Conservation (phyloP, 352 stramenopile genomes). For the Pythium guiyangense region DNA sequence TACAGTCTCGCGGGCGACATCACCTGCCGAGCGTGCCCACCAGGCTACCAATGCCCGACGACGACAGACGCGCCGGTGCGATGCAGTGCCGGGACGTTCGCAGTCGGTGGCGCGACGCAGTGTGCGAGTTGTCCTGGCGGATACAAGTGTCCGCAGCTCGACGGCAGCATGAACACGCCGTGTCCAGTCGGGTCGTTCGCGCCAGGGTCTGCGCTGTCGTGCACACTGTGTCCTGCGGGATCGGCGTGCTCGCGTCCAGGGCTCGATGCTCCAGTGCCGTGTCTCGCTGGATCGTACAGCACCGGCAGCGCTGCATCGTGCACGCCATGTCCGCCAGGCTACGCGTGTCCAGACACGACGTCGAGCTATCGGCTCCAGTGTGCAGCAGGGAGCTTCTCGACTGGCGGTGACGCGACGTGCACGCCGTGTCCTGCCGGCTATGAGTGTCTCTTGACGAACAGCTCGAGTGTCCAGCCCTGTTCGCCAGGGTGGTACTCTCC, state of each 20-base stretch:
- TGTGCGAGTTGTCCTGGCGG: slow-evolving; percentile 28
- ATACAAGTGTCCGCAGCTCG: slow-evolving; percentile 41
- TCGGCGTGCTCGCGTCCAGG: slow-evolving; percentile 44
- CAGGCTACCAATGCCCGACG: slow-evolving; percentile 37
- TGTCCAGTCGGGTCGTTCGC: slow-evolving; percentile 44
- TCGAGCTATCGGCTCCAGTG: slow-evolving; percentile 44
- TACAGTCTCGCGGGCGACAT: slow-evolving; percentile 8
- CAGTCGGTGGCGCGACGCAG: slow-evolving; percentile 36
- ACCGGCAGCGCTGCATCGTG: slow-evolving; percentile 46
- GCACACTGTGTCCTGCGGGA: slow-evolving; percentile 59
- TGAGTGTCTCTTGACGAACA: slow-evolving; percentile 61
- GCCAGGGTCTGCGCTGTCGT: slow-evolving; percentile 30
- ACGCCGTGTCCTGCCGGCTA: slow-evolving; percentile 77
- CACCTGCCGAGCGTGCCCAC: slow-evolving; percentile 6
- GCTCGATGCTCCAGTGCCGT: slow-evolving; percentile 27
- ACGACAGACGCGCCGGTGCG: slow-evolving; percentile 14
- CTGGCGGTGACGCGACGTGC: slow-evolving; percentile 40
- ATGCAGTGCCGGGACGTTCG: slow-evolving; percentile 45
- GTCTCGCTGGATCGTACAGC: slow-evolving; percentile 58
- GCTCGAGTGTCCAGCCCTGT: slow-evolving; percentile 48
- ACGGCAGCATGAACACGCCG: slow-evolving; percentile 42
- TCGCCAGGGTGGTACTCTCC: slow-evolving; percentile 65
- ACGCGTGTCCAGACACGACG: slow-evolving; percentile 62
- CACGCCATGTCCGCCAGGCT: slow-evolving; percentile 59
- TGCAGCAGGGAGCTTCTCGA: slow-evolving; percentile 50